Percentiles rank a stretch among this genome's conserved stretches.
These are phyloP conservation scores for Atkinsonella texensis DNA, from an alignment of 2,329 filamentous ascomycete genomes.

Conservation along the genomic window DNA sequence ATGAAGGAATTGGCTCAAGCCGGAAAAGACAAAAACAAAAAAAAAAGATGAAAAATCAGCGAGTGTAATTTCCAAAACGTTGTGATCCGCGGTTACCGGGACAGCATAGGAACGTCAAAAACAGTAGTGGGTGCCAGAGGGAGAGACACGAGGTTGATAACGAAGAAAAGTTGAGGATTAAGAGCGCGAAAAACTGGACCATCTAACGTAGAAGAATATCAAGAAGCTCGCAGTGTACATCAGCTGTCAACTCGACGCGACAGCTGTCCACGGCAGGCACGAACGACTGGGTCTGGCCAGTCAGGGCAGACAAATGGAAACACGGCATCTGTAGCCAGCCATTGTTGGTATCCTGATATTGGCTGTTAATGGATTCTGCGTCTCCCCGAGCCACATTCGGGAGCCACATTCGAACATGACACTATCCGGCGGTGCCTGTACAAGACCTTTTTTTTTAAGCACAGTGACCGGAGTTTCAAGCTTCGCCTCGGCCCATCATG, in stretches of 20 bases:
- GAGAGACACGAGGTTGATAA: slow-evolving; percentile 5
- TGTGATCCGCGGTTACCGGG: not conserved
- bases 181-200: not conserved
- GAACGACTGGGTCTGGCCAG: not conserved
- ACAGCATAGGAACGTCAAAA: slow-evolving; percentile 1
- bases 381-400: not conserved
- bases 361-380: not conserved
- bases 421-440: slow-evolving; percentile 1
- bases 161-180: not conserved
- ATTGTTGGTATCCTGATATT: no score
- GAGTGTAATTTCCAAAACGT: slow-evolving; percentile 1
- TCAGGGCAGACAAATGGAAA: not conserved
- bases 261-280: slow-evolving; percentile 4
- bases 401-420: not conserved
- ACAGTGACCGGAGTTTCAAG: not conserved
- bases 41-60: slow-evolving; percentile 5
- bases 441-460: not conserved
- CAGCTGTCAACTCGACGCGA: slow-evolving; percentile 3
- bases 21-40: not conserved
- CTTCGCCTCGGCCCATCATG: not conserved
- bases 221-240: not conserved
- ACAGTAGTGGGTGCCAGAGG: not conserved
- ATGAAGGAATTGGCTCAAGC: slow-evolving; percentile 4
- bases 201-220: not conserved
- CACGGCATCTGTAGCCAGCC: not conserved